Percentiles rank a stretch among this genome's conserved stretches.
Evolutionary conservation across 2,329 filamentous ascomycete genomes (phyloP).

Genomic region (Sordariomycetes sp.): DNA sequence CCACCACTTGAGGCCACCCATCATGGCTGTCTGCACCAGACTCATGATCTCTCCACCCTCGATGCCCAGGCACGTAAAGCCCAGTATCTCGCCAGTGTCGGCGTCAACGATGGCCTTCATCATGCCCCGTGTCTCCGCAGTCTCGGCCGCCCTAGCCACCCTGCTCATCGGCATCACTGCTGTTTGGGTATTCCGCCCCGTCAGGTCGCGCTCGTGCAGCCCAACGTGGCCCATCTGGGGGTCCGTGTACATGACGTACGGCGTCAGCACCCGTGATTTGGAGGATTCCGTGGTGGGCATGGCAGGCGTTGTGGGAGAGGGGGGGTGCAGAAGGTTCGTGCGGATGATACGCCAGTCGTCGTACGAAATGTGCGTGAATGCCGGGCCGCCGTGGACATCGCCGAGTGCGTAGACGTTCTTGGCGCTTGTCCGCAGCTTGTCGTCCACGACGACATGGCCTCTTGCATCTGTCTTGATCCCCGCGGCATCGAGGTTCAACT

Average conservation of each 20-base stretch:
- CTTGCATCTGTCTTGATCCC: constrained; percentile 27
- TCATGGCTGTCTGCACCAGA: constrained; percentile 42
- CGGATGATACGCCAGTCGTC: constrained; percentile 45
- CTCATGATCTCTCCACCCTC: constrained; percentile 46
- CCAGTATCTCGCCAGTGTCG: constrained; percentile 37
- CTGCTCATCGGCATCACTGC: constrained; percentile 42
- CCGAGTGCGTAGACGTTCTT: constrained; percentile 37
- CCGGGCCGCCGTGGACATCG: constrained; percentile 40
- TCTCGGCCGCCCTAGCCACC: constrained; percentile 41
- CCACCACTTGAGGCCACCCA: constrained; percentile 34
- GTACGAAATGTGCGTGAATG: constrained; percentile 48
- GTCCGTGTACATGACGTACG: constrained; percentile 43
- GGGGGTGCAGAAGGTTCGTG: constrained; percentile 27
- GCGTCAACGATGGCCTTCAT: constrained; percentile 42
- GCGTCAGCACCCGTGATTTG: constrained; percentile 23
- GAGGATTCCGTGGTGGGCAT: constrained; percentile 14
- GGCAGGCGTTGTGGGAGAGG: constrained; percentile 14
- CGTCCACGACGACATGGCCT: constrained; percentile 34
- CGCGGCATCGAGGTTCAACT: constrained; percentile 27
- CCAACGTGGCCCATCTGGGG: constrained; percentile 44
- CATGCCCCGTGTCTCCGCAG: constrained; percentile 38
- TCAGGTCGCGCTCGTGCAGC: constrained; percentile 29
- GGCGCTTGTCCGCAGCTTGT: constrained; percentile 32
- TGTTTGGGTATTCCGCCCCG: constrained; percentile 24
- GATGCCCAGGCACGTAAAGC: constrained; percentile 40